Evolutionary conservation across 768 basidiomycete species (phyloP), one percentile per base, ranked within the genome.

Genomic region (Mycena metata): DNA sequence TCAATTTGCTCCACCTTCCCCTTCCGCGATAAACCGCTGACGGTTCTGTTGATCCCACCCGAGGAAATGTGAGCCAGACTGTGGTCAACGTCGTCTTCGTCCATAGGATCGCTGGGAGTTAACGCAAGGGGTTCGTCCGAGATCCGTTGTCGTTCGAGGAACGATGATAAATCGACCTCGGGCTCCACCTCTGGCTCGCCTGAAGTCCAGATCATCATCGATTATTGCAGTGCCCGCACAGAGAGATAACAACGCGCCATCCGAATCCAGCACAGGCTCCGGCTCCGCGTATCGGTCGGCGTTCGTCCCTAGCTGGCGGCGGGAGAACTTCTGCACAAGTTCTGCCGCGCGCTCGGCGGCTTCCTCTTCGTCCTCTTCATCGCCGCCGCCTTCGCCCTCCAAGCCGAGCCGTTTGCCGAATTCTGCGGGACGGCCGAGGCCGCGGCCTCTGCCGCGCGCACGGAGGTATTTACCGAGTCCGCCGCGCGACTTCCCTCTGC

Each of bases 391-490:
- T 76, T 93, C 92, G 17, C 81, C 90, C 67, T 90, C 90, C 5
- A 93, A 81, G 9, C 89, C 55, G 10, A 92, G 80, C 7, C 90
- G 87, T 72, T 84, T 80, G n/a, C 78, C 74, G 76, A 91, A 93
- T 72, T 88, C 89, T 58, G 92, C 91, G 6, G 89, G 88, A 42
- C 90, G 88, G 2, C 91, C 90, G 12, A 65, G 71, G 0, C 90
- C 85, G 30, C 85, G 81, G 5, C 90, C 89, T 47, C 90, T 80
- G 4, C 92, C 92, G 5, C 90, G 80, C 13, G 92, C 90, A 30
- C 92, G 88, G 21, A 93, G 83, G 73, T 90, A 91, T 79, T 93
- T 94, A 0, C 92, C 92, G 4, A 89, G 79, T 2, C 91, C 91
- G 1, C 92, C 91, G 59, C 91, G 84, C 58, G 89, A 87, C 73